Percentiles rank a stretch among this genome's conserved stretches.
phyloP scores from a whole-genome alignment of 2,329 filamentous ascomycete species.

The Ascochyta koolunga region DNA sequence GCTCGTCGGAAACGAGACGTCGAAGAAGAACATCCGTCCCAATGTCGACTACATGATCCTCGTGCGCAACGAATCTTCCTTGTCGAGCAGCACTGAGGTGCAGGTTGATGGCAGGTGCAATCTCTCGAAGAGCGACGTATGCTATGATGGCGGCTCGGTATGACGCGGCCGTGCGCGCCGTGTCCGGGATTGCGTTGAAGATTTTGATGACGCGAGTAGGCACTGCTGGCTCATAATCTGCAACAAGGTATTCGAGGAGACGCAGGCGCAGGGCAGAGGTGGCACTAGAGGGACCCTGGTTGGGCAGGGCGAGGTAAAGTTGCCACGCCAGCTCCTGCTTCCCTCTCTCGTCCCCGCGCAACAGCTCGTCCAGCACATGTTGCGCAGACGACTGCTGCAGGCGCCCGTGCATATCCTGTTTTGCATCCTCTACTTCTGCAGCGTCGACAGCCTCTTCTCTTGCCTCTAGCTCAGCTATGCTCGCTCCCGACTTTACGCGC shows the following conservation, averaged over 20 bases:
- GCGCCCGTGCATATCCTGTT: slow-evolving; percentile 26
- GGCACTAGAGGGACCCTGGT: slow-evolving; percentile 2
- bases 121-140: slow-evolving; percentile 50
- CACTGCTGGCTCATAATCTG: slow-evolving; percentile 39
- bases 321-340: slow-evolving; percentile 45
- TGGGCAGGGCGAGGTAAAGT: slow-evolving; percentile 42
- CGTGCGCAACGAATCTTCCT: slow-evolving; percentile 2
- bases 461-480: neutral
- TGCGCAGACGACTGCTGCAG: slow-evolving; percentile 23
- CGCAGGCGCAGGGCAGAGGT: slow-evolving; percentile 19
- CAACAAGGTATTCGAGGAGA: slow-evolving; percentile 40
- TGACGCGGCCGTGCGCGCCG: slow-evolving; percentile 49
- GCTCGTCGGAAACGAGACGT: slow-evolving; percentile 36
- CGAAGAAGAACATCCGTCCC: slow-evolving; percentile 41
- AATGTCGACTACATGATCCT: slow-evolving; percentile 17
- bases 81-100: slow-evolving; percentile 27
- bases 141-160: slow-evolving; percentile 55
- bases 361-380: slow-evolving; percentile 26
- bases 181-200: slow-evolving; percentile 51
- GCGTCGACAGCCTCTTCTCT: slow-evolving; percentile 15
- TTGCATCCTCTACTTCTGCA: slow-evolving; percentile 18
- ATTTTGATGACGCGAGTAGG: slow-evolving; percentile 52
- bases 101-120: slow-evolving; percentile 48
- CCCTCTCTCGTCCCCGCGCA: slow-evolving; percentile 19
- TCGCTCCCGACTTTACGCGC: neutral